phyloP scores from a whole-genome alignment of 345 rosid genomes.

The Viola odorata region DNA sequence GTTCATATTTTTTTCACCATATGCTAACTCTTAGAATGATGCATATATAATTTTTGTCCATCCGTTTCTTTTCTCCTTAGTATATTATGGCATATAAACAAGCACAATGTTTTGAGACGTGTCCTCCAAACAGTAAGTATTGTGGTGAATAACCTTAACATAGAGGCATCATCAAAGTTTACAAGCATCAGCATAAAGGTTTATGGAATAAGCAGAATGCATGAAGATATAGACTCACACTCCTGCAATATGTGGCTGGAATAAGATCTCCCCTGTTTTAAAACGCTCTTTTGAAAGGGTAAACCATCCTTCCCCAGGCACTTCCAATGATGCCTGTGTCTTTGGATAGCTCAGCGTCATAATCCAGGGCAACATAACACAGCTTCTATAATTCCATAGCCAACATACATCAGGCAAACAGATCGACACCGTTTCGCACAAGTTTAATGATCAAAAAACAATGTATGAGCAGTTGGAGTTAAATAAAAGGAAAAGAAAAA shows the following conservation, averaged over 20 bases:
- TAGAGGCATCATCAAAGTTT: not conserved
- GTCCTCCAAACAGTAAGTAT: no score
- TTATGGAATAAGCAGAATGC: not conserved
- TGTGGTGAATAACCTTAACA: no score
- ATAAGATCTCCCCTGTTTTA: slow-evolving; percentile 86
- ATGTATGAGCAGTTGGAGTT: no score
- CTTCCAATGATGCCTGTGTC: slow-evolving; percentile 63
- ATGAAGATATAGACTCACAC: slow-evolving; percentile 54
- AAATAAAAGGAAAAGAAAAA: no score
- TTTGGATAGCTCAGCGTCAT: slow-evolving; percentile 54
- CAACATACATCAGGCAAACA: slow-evolving; percentile 18
- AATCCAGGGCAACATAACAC: slow-evolving; percentile 87
- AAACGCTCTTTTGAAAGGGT: slow-evolving; percentile 84
- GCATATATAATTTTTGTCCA: no score
- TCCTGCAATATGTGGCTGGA: slow-evolving; percentile 81
- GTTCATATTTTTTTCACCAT: no score
- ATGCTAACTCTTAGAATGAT: no score
- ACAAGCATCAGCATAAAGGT: slow-evolving; percentile 7
- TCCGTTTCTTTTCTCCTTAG: no score
- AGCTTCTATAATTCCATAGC: slow-evolving; percentile 47
- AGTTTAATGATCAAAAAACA: no score
- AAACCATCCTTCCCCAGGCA: slow-evolving; percentile 66
- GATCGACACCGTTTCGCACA: no score
- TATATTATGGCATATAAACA: no score
- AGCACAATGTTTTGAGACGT: no score